Percentiles rank a stretch among this genome's conserved stretches.
Conservation (phyloP, 169 alveolate genomes). For the Plasmodium sp. region DNA sequence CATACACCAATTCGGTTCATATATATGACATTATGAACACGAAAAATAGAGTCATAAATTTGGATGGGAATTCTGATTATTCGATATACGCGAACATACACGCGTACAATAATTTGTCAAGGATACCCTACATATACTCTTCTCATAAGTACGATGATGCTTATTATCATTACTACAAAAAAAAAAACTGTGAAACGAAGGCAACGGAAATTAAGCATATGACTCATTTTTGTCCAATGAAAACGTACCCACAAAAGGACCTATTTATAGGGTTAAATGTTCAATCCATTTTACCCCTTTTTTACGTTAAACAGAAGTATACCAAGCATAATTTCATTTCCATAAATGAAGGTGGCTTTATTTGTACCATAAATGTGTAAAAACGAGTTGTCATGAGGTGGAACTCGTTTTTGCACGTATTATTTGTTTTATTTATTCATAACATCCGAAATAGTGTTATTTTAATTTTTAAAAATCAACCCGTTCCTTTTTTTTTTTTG, state of each 20-base stretch:
- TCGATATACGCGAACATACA: conserved; percentile 23
- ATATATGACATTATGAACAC: conserved; percentile 60
- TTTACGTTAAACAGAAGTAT: conserved; percentile 69
- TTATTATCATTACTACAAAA: conserved; percentile 60
- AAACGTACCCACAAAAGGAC: conserved; percentile 65
- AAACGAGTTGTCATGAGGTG: background rate
- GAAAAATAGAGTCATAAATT: conserved; percentile 25
- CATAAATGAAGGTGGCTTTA: conserved; percentile 68
- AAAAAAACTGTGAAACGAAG: conserved; percentile 45
- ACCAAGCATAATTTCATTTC: conserved; percentile 71
- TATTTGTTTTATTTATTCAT: background rate
- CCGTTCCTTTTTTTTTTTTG: background rate
- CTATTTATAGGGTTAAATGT: conserved; percentile 71
- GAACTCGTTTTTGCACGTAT: background rate
- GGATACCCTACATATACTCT: conserved; percentile 62
- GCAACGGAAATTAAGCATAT: conserved; percentile 40
- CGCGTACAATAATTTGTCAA: conserved; percentile 60
- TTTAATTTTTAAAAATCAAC: background rate
- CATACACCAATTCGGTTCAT: conserved; percentile 68
- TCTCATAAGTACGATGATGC: conserved; percentile 24
- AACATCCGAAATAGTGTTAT: background rate
- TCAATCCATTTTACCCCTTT: conserved; percentile 73
- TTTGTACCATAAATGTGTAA: conserved; percentile 73
- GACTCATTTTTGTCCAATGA: conserved; percentile 60
- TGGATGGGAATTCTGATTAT: conserved; percentile 43